Conservation (phyloP, 2,329 filamentous ascomycete species). For the Didymella segeticola region DNA sequence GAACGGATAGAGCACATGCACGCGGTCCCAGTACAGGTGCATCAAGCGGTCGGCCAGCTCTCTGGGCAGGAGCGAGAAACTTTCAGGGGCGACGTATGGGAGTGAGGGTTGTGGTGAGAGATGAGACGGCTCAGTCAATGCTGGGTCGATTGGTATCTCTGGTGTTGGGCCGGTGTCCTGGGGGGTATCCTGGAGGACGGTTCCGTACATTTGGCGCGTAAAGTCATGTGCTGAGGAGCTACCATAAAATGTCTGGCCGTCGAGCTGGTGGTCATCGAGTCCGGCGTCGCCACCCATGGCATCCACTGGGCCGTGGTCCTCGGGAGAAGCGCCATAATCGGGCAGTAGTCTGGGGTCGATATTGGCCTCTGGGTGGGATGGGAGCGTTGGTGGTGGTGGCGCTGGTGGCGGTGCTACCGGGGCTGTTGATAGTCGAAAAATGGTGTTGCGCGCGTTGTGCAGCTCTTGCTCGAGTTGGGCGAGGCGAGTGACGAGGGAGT, state of each 20-base stretch:
- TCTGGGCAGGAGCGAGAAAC: conserved; percentile 15
- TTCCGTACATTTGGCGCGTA: conserved; percentile 14
- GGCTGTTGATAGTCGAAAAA: conserved; percentile 2
- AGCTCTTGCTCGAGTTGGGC: conserved; percentile 14
- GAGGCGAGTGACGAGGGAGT: conserved; percentile 12
- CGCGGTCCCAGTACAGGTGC: conserved; percentile 13
- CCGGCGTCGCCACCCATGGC: conserved; percentile 15
- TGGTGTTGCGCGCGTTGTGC: conserved; percentile 3
- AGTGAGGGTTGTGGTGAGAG: not conserved
- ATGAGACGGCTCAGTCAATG: not conserved
- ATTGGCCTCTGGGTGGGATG: not conserved
- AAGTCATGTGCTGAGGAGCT: conserved; percentile 17
- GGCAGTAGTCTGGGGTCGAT: conserved; percentile 9
- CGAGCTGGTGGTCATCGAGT: not conserved
- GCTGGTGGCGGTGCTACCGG: not conserved
- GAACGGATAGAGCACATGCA: conserved; percentile 17
- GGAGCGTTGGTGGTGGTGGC: not conserved
- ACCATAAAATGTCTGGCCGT: conserved; percentile 11
- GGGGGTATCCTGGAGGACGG: conserved; percentile 9
- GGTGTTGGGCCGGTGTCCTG: not conserved
- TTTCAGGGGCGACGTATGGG: conserved; percentile 8
- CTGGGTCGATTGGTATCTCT: not conserved
- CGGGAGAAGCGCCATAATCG: not conserved
- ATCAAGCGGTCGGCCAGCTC: conserved; percentile 12
- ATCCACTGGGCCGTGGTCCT: conserved; percentile 3